Evolutionary conservation across 1,284 basidiomycete species (phyloP).

Genomic region (Trichosporon sp.): DNA sequence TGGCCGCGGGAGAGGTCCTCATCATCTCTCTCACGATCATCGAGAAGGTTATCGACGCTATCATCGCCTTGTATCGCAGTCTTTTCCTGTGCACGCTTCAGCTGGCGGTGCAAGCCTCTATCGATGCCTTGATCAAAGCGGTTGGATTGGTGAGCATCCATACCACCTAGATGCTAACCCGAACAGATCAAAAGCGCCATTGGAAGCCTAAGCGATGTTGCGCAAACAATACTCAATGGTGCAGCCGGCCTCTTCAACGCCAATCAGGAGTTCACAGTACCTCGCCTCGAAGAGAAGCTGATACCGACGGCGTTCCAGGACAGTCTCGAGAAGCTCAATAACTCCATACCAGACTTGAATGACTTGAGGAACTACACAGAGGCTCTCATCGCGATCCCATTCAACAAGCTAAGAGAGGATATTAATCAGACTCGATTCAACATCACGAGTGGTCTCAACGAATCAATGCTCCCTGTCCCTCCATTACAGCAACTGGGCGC

Average conservation of each 20-base stretch:
- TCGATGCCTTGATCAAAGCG: constrained; percentile 72
- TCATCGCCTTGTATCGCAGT: constrained; percentile 84
- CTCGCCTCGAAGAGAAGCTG: constrained; percentile 60
- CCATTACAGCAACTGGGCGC: constrained; percentile 29
- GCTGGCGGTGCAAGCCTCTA: constrained; percentile 72
- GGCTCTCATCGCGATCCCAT: constrained; percentile 69
- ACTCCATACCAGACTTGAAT: constrained; percentile 69
- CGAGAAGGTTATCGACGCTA: constrained; percentile 82
- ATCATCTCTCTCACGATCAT: constrained; percentile 64
- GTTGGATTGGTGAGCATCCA: constrained; percentile 58
- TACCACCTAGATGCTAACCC: neutral
- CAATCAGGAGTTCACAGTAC: constrained; percentile 64
- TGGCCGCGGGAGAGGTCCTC: constrained; percentile 66
- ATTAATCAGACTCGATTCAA: constrained; percentile 78
- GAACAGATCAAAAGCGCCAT: constrained; percentile 69
- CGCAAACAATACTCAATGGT: constrained; percentile 59
- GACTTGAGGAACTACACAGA: constrained; percentile 69
- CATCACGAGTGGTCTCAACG: constrained; percentile 58
- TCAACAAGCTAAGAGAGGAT: constrained; percentile 74
- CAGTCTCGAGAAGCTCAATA: constrained; percentile 67
- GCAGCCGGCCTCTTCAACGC: constrained; percentile 67
- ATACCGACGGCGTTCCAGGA: constrained; percentile 75
- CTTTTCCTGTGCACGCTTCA: constrained; percentile 89
- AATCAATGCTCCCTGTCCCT: constrained; percentile 66
- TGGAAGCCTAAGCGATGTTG: constrained; percentile 60